These are phyloP conservation scores for Penicillium herquei DNA, from an alignment of 495 filamentous ascomycete species.

Conservation along the genomic window DNA sequence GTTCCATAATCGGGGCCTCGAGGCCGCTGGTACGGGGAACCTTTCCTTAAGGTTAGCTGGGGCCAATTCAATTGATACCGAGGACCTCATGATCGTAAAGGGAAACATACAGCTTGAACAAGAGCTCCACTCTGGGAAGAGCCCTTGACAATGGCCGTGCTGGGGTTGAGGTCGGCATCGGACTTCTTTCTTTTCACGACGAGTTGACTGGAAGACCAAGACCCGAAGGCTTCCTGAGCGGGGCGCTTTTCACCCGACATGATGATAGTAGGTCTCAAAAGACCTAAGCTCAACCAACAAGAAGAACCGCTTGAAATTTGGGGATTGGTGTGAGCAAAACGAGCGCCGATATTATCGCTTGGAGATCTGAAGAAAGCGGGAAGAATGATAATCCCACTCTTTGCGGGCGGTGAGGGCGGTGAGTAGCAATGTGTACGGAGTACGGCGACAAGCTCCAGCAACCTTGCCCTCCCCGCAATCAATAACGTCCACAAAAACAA, in stretches of 20 bases:
- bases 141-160: constrained; percentile 62
- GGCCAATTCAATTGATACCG: neutral
- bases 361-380: constrained; percentile 19
- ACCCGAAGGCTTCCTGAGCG: constrained; percentile 72
- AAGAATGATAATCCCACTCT: constrained; percentile 32
- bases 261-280: constrained; percentile 9
- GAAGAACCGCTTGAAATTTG: neutral
- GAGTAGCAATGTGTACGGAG: constrained; percentile 1
- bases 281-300: neutral
- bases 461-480: constrained; percentile 26
- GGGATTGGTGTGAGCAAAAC: neutral
- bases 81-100: neutral
- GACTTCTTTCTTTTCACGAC: constrained; percentile 87
- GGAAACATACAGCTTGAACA: constrained; percentile 72
- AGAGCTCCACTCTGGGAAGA: constrained; percentile 70
- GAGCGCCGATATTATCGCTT: constrained; percentile 21
- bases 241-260: constrained; percentile 93
- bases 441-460: constrained; percentile 23
- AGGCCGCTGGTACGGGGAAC: constrained; percentile 79
- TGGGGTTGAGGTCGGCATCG: constrained; percentile 61
- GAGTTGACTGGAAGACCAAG: constrained; percentile 68
- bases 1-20: constrained; percentile 92
- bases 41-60: constrained; percentile 44
- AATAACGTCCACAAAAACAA: neutral
- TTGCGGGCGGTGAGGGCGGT: constrained; percentile 21